Percentiles rank a stretch among this genome's conserved stretches.
These are phyloP conservation scores for Pseudopyricularia cyperi DNA, from an alignment of 2,329 filamentous ascomycete species.

Conservation along the genomic window DNA sequence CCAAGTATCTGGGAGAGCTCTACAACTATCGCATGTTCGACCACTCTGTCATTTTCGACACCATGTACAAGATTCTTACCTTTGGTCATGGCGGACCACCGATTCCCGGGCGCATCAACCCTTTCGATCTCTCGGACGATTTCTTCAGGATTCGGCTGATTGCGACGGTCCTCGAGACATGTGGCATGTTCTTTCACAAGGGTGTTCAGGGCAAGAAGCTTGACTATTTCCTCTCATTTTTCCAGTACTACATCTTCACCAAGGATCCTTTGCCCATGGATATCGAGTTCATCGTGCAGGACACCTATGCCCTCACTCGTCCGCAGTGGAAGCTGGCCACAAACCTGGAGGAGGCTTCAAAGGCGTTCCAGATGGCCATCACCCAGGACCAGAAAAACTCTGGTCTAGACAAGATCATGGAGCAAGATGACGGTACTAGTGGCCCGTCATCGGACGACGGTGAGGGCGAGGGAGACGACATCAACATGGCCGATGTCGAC, in stretches of 20 bases:
- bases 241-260: conserved; percentile 90
- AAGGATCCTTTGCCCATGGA: conserved; percentile 92
- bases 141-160: conserved; percentile 91
- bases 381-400: conserved; percentile 77
- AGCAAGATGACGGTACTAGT: conserved; percentile 61
- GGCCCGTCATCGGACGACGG: conserved; percentile 60
- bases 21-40: conserved; percentile 98
- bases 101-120: conserved; percentile 60
- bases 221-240: conserved; percentile 92
- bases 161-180: conserved; percentile 83
- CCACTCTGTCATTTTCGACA: conserved; percentile 89
- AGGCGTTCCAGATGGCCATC: conserved; percentile 76
- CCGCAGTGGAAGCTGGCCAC: conserved; percentile 86
- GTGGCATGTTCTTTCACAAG: conserved; percentile 90
- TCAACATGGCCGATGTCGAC: conserved; percentile 47
- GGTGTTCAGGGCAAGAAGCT: conserved; percentile 92
- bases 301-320: conserved; percentile 71
- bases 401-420: conserved; percentile 53
- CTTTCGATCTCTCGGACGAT: conserved; percentile 80
- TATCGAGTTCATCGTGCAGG: conserved; percentile 90
- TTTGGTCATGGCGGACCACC: conserved; percentile 85
- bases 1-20: conserved; percentile 90
- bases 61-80: conserved; percentile 84
- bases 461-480: conserved; percentile 49
- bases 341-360: conserved; percentile 69